Evolutionary conservation across 306 rosid species (phyloP), one percentile per base, ranked within the genome.

Genomic region (Luffa aegyptiaca): DNA sequence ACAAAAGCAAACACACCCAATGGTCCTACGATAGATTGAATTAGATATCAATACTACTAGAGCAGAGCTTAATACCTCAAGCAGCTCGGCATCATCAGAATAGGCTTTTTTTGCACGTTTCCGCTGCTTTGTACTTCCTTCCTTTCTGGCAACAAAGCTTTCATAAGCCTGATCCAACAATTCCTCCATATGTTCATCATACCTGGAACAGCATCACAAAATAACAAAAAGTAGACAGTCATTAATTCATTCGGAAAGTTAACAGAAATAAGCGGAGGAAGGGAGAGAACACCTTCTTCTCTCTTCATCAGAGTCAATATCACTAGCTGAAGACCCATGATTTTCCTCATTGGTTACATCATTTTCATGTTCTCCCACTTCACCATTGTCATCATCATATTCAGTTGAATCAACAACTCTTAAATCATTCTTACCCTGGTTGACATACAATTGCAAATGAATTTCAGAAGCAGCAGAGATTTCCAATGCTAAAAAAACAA

Each of bases 351-450:
- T 81, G 26, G 17, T 79, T 61, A 83, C 88, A 70, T 88, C 90
- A 65, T 84, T 84, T 45, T 90, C 97, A 76, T 86, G 80, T 76
- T 84, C 93, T 57, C 80, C 87, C 44, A 65, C 4, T 58, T 84
- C 86, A 81, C 63, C 92, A 62, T 84, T 89, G 46, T 84, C 92
- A 52, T 79, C 93, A 63, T 90, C 97, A 84, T 87, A 86, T 78
- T 90, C 98, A 13, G 88, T 87, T 76, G 92, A 79, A 79, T 91
- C 97, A 75, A 95, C 86, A 2, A 89, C 90, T 17, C 58, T 89
- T 44, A 95, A 86, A 83, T 90, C 99, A 57, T 93, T 95, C 89
- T 95, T 95, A 80, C 96, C 97, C 99, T 95, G 88, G 80, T 75
- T 64, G 39, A 58, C 48, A 42, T 77, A 56, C 41, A 56, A 59